Evolutionary conservation across 2,329 filamentous ascomycete species (phyloP).

Genomic region (Colletotrichum kahawae): DNA sequence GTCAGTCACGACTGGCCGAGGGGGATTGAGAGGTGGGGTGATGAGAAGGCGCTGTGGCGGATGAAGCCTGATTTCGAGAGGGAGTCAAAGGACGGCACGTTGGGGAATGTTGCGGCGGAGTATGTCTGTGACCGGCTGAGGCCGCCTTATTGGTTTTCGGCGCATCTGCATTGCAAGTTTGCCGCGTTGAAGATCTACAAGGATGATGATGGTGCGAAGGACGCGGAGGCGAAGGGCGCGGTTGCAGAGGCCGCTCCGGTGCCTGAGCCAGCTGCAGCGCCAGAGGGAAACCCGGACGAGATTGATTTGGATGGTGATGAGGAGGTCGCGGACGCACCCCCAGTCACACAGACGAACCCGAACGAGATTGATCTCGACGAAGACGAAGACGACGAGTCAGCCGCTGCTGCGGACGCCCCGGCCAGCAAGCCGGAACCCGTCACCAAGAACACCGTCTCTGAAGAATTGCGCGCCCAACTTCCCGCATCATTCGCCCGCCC

Average conservation of each 20-base stretch:
- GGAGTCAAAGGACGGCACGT: slow-evolving; percentile 75
- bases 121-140: slow-evolving; percentile 82
- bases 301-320: slow-evolving; percentile 23
- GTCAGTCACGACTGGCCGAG: slow-evolving; percentile 97
- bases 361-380: slow-evolving; percentile 76
- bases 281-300: slow-evolving; percentile 19
- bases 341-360: slow-evolving; percentile 49
- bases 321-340: neutral
- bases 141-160: slow-evolving; percentile 90
- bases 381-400: slow-evolving; percentile 56
- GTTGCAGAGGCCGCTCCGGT: neutral
- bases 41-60: slow-evolving; percentile 70
- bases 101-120: slow-evolving; percentile 82
- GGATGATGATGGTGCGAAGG: slow-evolving; percentile 36
- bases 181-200: slow-evolving; percentile 68
- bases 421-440: neutral
- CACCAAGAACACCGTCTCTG: slow-evolving; percentile 50
- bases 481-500: slow-evolving; percentile 73
- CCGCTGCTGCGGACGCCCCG: slow-evolving; percentile 23
- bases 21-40: slow-evolving; percentile 78
- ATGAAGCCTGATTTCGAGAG: slow-evolving; percentile 76
- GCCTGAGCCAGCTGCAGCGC: neutral
- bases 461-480: slow-evolving; percentile 73
- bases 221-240: neutral
- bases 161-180: slow-evolving; percentile 91